Evolutionary conservation across 1,284 basidiomycete species (phyloP).

Genomic region (Boletus calvinii): DNA sequence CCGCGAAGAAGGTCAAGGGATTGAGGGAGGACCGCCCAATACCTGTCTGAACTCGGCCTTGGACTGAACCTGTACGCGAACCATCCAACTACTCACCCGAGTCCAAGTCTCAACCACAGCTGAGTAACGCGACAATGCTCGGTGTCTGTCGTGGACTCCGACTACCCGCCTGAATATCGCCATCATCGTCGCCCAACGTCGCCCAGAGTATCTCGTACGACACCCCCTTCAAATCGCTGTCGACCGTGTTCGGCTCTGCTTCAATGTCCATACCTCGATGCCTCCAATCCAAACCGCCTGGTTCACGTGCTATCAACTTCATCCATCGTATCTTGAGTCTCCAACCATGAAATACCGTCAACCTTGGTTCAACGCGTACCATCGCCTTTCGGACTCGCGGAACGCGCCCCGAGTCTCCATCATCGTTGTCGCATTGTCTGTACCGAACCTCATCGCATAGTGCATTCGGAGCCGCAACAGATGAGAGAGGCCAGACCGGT

Average conservation of each 20-base stretch:
- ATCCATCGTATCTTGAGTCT: neutral
- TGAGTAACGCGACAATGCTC: too few species aligned
- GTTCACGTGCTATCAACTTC: slow-evolving; percentile 1
- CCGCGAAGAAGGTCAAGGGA: neutral
- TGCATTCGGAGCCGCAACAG: neutral
- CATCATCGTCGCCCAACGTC: neutral
- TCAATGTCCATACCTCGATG: neutral
- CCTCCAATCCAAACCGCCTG: neutral
- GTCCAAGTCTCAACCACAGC: neutral
- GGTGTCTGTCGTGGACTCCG: too few species aligned
- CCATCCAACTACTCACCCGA: neutral
- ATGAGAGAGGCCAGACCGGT: neutral
- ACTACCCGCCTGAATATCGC: neutral
- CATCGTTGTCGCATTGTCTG: neutral
- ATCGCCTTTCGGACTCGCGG: neutral
- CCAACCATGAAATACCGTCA: neutral
- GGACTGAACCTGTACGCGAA: neutral
- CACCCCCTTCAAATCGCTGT: neutral
- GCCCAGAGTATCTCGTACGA: neutral
- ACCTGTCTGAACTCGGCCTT: neutral
- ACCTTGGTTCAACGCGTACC: neutral
- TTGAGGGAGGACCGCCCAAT: neutral
- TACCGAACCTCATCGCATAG: slow-evolving; percentile 2
- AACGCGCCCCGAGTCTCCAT: slow-evolving; percentile 1
- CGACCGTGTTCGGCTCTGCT: neutral